Base-by-base conservation (phyloP, 208 protist species). In the Trypanosoma brucei region DNA sequence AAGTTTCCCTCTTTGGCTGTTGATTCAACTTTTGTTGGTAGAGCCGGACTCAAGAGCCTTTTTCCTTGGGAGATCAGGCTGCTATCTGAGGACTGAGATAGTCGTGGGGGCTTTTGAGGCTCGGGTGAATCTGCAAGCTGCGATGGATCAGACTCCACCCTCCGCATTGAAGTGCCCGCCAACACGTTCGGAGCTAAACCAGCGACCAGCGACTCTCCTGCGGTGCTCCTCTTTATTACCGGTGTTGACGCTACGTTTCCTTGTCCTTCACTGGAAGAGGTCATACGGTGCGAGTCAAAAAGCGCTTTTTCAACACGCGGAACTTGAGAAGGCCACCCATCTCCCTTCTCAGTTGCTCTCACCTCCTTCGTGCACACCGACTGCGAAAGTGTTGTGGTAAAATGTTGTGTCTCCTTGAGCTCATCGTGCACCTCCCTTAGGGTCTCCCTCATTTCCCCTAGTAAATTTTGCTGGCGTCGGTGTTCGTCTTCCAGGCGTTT, bases 401-500 rank as follows among this genome's bases (percentile, higher is more conserved):
- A 36, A 36, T 13, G 52, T 3, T 56, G 52, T 39, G 22, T 36
- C 13, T 56, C 38, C n/a, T 3, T 31, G 4, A 42, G 14, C 7
- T 59, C 55, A 3, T 35, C 38, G 8, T 36, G 55, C 4, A 42
- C 3, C n/a, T 30, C 55, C 38, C n/a, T 40, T 3, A 63, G 3
- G 39, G n/a, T 11, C 31, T 44, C 34, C 34, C 55, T 36, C 8
- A 53, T 4, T 22, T 68, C 54, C 0, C 49, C 40, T 37, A 62
- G 2, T 2, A 22, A 31, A 3, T 54, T 8, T 11, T 38, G 42
- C 6, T 40, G 48, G 11, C 48, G 37, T 5, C 55, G 3, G 22
- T 56, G 63, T 40, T 56, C 46, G 2, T 38, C 48, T 46, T 68
- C 55, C 46, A 61, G 30, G 13, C 45, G 42, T 22, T 39, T 31